phyloP scores from a whole-genome alignment of 2,329 filamentous ascomycete species.

The Diaporthe sp. region DNA sequence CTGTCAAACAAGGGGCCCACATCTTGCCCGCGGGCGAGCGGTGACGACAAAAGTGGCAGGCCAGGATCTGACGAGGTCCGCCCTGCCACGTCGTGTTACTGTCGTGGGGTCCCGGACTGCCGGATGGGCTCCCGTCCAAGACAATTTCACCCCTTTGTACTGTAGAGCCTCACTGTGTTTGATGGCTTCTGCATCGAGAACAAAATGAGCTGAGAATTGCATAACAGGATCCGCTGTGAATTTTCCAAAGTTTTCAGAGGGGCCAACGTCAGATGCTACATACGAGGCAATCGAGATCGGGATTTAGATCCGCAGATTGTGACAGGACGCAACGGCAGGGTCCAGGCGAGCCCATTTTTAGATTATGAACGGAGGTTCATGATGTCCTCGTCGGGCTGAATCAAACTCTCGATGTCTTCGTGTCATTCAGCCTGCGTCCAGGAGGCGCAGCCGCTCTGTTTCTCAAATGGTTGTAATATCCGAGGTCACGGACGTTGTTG shows the following conservation, averaged over 20 bases:
- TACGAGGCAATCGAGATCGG: slow-evolving; percentile 40
- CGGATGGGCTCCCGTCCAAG: slow-evolving; percentile 32
- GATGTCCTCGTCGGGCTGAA: background rate
- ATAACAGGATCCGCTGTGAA: slow-evolving; percentile 23
- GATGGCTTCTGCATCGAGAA: slow-evolving; percentile 1
- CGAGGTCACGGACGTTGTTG: slow-evolving; percentile 19
- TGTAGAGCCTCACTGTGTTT: slow-evolving; percentile 33
- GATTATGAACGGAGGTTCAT: background rate
- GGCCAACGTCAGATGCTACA: slow-evolving; percentile 9
- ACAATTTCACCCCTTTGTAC: slow-evolving; percentile 25
- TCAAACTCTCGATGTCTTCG: background rate
- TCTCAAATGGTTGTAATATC: background rate
- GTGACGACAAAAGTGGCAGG: slow-evolving; percentile 40
- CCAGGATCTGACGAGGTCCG: slow-evolving; percentile 35
- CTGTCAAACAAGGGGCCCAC: slow-evolving; percentile 39
- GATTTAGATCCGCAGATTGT: slow-evolving; percentile 39
- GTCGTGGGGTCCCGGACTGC: slow-evolving; percentile 34
- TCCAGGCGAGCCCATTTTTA: slow-evolving; percentile 10
- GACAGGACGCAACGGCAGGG: slow-evolving; percentile 30
- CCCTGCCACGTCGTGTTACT: slow-evolving; percentile 39
- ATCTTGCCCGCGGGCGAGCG: slow-evolving; percentile 34
- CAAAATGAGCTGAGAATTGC: slow-evolving; percentile 36
- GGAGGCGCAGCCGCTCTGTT: slow-evolving; percentile 12
- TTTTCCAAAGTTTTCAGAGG: slow-evolving; percentile 30
- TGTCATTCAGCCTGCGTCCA: background rate